Percentiles rank a stretch among this genome's conserved stretches.
Conservation (phyloP, 164 flowering plant species). For the Sextonia rubra region DNA sequence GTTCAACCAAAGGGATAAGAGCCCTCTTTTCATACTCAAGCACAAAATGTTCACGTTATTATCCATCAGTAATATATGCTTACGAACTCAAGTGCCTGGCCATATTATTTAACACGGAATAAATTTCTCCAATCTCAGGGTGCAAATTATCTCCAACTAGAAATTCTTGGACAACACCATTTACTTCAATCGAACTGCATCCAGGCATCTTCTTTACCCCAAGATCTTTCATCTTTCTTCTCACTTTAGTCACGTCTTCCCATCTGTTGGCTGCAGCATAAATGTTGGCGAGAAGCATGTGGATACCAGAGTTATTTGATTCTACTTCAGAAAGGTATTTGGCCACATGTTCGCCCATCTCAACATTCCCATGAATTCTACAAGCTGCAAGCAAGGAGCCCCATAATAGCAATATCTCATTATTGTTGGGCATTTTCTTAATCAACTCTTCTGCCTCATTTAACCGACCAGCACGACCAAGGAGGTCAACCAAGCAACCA, state of each 20-base stretch:
- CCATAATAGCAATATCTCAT: conserved; percentile 51
- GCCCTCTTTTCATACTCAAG: too few relatives aligned
- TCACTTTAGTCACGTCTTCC: conserved; percentile 61
- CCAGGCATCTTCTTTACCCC: conserved; percentile 64
- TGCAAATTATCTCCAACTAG: conserved; percentile 28
- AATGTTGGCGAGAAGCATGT: conserved; percentile 61
- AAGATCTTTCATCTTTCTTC: conserved; percentile 56
- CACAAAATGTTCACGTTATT: too few relatives aligned
- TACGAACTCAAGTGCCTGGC: not conserved
- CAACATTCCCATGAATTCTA: conserved; percentile 56
- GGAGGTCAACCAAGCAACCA: conserved; percentile 73
- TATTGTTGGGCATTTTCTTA: conserved; percentile 27
- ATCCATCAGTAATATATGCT: not conserved
- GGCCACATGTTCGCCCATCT: conserved; percentile 63
- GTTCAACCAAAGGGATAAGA: too few relatives aligned
- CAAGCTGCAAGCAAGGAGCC: conserved; percentile 80
- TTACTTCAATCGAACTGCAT: conserved; percentile 66
- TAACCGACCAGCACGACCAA: conserved; percentile 66
- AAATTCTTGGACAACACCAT: conserved; percentile 53
- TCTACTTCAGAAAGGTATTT: conserved; percentile 33
- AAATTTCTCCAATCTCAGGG: too few relatives aligned
- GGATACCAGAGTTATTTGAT: conserved; percentile 46
- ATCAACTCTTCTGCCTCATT: conserved; percentile 58
- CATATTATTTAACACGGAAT: not conserved
- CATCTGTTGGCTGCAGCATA: conserved; percentile 75